Evolutionary conservation across 805 yeast genomes (phyloP).

Genomic region (Scheffersomyces coipomensis): DNA sequence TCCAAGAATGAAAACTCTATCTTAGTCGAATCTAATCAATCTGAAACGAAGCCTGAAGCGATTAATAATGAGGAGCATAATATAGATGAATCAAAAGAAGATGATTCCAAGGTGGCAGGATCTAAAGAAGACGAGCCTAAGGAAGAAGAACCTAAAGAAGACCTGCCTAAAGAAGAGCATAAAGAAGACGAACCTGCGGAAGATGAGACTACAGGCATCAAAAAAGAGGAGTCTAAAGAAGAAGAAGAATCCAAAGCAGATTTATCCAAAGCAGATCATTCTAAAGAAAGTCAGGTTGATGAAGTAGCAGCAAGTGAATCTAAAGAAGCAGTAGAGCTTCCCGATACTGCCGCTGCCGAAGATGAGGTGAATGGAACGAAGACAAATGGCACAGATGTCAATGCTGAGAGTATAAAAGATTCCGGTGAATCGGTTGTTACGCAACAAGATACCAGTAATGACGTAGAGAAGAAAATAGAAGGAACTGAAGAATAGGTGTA

Average conservation of each 20-base stretch:
- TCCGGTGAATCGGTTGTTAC: neutral
- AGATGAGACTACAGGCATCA: neutral
- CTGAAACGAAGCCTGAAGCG: no score
- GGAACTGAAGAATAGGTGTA: no score
- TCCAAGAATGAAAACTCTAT: no score
- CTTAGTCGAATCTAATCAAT: no score
- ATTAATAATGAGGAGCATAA: no score
- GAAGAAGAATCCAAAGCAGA: conserved; percentile 2
- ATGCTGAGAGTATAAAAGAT: neutral
- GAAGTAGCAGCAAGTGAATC: neutral
- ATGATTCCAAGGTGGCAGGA: no score
- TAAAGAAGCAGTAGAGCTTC: neutral
- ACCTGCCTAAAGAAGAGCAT: no score
- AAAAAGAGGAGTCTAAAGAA: conserved; percentile 1
- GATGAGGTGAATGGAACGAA: neutral
- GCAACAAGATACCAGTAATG: conserved; percentile 2
- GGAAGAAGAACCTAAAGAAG: no score
- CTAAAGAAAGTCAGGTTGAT: neutral
- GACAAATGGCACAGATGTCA: neutral
- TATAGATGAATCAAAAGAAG: no score
- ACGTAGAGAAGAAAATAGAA: neutral
- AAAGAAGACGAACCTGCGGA: neutral
- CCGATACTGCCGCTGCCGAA: neutral
- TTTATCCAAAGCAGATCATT: neutral
- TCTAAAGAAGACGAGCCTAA: no score